These are phyloP conservation scores for Sanghuangporus sanghuang DNA, from an alignment of 1,284 basidiomycete species.

Conservation along the genomic window DNA sequence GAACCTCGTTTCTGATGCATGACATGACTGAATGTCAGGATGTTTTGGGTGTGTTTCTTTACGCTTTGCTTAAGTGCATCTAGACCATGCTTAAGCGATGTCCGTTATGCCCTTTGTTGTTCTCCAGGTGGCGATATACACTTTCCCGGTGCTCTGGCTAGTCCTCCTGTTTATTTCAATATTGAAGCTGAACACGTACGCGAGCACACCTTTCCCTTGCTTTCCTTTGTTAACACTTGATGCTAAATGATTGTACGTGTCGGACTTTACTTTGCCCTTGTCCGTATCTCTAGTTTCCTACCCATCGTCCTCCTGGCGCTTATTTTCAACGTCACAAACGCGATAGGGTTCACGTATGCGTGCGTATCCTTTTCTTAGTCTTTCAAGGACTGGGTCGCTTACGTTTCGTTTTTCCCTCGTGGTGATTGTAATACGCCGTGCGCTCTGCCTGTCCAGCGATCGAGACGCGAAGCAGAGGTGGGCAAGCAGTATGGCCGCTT, in stretches of 20 bases:
- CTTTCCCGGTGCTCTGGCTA: slow-evolving; percentile 86
- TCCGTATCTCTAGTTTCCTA: slow-evolving; percentile 52
- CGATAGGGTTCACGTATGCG: slow-evolving; percentile 90
- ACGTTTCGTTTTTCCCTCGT: background rate
- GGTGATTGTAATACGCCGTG: slow-evolving; percentile 18
- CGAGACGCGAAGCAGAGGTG: slow-evolving; percentile 83
- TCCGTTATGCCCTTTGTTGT: background rate
- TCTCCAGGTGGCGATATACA: slow-evolving; percentile 76
- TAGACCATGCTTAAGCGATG: background rate
- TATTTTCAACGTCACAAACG: slow-evolving; percentile 90
- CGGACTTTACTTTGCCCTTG: background rate
- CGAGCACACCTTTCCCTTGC: slow-evolving; percentile 17
- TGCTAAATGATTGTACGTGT: background rate
- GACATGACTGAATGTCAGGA: slow-evolving; percentile 39
- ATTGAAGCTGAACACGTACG: slow-evolving; percentile 81
- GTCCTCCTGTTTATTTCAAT: slow-evolving; percentile 83
- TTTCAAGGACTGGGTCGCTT: background rate
- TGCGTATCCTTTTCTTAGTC: slow-evolving; percentile 34
- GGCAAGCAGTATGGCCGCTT: slow-evolving; percentile 63
- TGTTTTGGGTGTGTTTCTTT: slow-evolving; percentile 75
- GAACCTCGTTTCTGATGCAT: slow-evolving; percentile 1
- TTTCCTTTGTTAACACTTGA: slow-evolving; percentile 6
- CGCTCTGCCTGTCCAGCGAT: slow-evolving; percentile 65
- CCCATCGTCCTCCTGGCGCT: slow-evolving; percentile 86
- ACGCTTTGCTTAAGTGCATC: background rate